These are phyloP conservation scores for Zygosaccharomyces bailii DNA, from an alignment of 805 yeast genomes.

Conservation along the genomic window DNA sequence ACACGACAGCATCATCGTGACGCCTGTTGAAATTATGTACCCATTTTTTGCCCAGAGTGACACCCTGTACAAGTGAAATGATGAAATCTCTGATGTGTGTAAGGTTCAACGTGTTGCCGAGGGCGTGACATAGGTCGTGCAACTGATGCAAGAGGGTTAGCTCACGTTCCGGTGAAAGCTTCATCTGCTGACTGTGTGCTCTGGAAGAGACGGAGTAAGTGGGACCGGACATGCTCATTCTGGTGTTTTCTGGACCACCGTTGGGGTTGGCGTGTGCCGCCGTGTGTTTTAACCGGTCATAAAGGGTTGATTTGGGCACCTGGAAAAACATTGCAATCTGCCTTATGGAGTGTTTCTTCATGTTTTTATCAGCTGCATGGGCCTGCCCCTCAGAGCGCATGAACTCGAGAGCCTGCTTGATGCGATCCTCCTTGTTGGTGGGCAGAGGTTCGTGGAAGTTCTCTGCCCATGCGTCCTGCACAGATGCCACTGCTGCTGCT, in stretches of 20 bases:
- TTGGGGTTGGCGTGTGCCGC: neutral
- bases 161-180: conserved; percentile 23
- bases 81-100: conserved; percentile 23
- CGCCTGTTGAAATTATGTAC: conserved; percentile 24
- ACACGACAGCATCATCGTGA: conserved; percentile 21
- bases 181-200: conserved; percentile 28
- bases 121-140: conserved; percentile 16
- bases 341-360: conserved; percentile 25
- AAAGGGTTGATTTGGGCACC: conserved; percentile 29
- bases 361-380: conserved; percentile 11
- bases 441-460: conserved; percentile 39
- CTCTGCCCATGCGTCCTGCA: conserved; percentile 22
- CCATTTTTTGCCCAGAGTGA: conserved; percentile 28
- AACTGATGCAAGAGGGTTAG: conserved; percentile 17
- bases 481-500: conserved; percentile 20
- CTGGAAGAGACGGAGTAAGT: conserved; percentile 15
- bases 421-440: conserved; percentile 42
- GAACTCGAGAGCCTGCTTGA: conserved; percentile 25
- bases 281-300: conserved; percentile 24
- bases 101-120: conserved; percentile 23
- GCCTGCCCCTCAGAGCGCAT: conserved; percentile 21
- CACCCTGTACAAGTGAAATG: conserved; percentile 15
- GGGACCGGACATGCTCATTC: neutral
- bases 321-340: conserved; percentile 28
- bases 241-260: neutral